Evolutionary conservation across 352 stramenopile species (phyloP).

Genomic region (Globisporangium alternatum): DNA sequence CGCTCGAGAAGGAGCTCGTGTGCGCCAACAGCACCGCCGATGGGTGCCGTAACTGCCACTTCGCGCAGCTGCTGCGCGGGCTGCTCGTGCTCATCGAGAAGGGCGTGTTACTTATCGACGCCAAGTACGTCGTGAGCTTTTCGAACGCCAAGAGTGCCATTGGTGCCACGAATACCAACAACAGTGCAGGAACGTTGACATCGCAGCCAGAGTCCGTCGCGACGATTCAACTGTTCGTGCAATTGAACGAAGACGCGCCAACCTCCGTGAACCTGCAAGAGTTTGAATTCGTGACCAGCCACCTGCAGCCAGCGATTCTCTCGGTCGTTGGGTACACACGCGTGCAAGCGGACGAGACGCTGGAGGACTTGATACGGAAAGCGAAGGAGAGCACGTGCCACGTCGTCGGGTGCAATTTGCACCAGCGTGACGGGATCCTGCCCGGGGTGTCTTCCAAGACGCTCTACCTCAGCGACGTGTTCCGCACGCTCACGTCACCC

Average conservation of each 20-base stretch:
- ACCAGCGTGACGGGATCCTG: conserved; percentile 21
- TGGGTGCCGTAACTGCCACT: conserved; percentile 42
- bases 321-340: conserved; percentile 26
- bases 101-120: conserved; percentile 30
- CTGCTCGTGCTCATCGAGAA: conserved; percentile 47
- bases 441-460: conserved; percentile 20
- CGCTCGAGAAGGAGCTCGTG: conserved; percentile 34
- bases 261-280: conserved; percentile 27
- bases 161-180: background rate
- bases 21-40: conserved; percentile 40
- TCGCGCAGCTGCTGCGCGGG: conserved; percentile 38
- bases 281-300: conserved; percentile 57
- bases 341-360: conserved; percentile 15
- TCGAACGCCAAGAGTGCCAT: conserved; percentile 2
- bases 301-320: conserved; percentile 50
- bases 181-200: background rate
- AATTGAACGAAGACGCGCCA: conserved; percentile 34
- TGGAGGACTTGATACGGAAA: conserved; percentile 21
- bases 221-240: conserved; percentile 50
- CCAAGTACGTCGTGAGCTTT: conserved; percentile 42
- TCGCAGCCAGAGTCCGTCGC: conserved; percentile 20
- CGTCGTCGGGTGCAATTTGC: conserved; percentile 61
- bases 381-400: conserved; percentile 54
- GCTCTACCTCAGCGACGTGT: conserved; percentile 64
- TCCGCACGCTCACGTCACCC: conserved; percentile 61